phyloP scores from a whole-genome alignment of 352 stramenopile genomes.

The Phytophthora fragariae region DNA sequence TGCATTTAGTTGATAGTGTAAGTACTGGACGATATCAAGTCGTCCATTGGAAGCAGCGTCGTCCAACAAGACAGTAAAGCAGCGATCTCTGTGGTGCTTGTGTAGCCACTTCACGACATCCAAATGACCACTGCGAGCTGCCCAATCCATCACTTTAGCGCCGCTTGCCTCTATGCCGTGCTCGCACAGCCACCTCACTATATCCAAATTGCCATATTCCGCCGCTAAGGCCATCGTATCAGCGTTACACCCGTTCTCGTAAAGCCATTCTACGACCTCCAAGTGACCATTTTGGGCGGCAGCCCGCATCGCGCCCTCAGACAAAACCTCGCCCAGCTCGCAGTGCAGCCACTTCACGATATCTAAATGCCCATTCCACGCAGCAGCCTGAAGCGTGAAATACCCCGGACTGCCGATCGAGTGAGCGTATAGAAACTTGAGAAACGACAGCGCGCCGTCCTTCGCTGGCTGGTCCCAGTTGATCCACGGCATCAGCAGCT shows the following conservation, averaged over 20 bases:
- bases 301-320: slow-evolving; percentile 20
- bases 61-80: slow-evolving; percentile 10
- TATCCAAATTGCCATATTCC: slow-evolving; percentile 18
- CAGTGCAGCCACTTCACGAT: slow-evolving; percentile 34
- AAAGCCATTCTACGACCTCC: slow-evolving; percentile 32
- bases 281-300: slow-evolving; percentile 31
- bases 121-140: slow-evolving; percentile 29
- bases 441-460: slow-evolving; percentile 23
- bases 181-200: slow-evolving; percentile 30
- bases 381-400: slow-evolving; percentile 21
- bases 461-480: slow-evolving; percentile 30
- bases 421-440: slow-evolving; percentile 28
- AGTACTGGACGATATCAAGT: slow-evolving; percentile 18
- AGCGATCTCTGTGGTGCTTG: slow-evolving; percentile 1
- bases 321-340: slow-evolving; percentile 7
- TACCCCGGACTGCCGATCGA: slow-evolving; percentile 21
- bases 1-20: no score
- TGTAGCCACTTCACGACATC: slow-evolving; percentile 30
- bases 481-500: slow-evolving; percentile 28
- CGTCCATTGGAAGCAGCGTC: slow-evolving; percentile 9
- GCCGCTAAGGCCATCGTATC: slow-evolving; percentile 23
- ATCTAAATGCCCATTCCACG: slow-evolving; percentile 29
- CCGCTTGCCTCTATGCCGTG: slow-evolving; percentile 14
- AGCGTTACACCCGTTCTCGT: slow-evolving; percentile 24
- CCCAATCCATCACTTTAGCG: slow-evolving; percentile 22